Conservation (phyloP, 176 grass and related monocot genomes). For the Tillandsia leiboldiana region DNA sequence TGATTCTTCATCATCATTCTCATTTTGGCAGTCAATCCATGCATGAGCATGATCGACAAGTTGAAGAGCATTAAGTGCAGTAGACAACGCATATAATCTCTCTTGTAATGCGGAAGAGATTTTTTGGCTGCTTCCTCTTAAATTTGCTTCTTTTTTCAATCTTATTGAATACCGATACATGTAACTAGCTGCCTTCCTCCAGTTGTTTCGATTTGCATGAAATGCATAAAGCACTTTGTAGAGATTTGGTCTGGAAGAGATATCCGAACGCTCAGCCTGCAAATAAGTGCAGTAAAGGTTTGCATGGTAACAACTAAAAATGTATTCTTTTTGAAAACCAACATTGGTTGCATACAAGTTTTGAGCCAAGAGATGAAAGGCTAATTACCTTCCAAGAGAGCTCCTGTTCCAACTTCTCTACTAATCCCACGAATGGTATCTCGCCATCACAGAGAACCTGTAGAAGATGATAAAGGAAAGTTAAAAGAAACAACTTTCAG, state of each 20-base stretch:
- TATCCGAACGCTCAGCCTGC: constrained; percentile 88
- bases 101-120: constrained; percentile 53
- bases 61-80: constrained; percentile 82
- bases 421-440: constrained; percentile 81
- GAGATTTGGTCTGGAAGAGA: constrained; percentile 64
- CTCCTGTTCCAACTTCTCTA: constrained; percentile 92
- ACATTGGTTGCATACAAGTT: too few relatives aligned
- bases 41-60: constrained; percentile 81
- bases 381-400: constrained; percentile 76
- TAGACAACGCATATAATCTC: constrained; percentile 73
- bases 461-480: constrained; percentile 8
- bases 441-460: constrained; percentile 81
- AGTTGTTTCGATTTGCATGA: constrained; percentile 81
- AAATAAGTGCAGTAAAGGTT: constrained; percentile 5
- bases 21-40: constrained; percentile 63
- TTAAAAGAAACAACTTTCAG: neutral
- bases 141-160: constrained; percentile 66
- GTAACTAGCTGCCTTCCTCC: constrained; percentile 86
- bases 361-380: neutral
- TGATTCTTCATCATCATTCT: constrained; percentile 42
- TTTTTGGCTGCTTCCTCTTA: constrained; percentile 29
- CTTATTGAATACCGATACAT: constrained; percentile 89
- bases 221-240: constrained; percentile 97
- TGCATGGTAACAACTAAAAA: neutral
- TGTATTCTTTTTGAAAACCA: neutral